These are phyloP conservation scores for Scytalidium lignicola DNA, from an alignment of 2,329 filamentous ascomycete species.

Conservation along the genomic window DNA sequence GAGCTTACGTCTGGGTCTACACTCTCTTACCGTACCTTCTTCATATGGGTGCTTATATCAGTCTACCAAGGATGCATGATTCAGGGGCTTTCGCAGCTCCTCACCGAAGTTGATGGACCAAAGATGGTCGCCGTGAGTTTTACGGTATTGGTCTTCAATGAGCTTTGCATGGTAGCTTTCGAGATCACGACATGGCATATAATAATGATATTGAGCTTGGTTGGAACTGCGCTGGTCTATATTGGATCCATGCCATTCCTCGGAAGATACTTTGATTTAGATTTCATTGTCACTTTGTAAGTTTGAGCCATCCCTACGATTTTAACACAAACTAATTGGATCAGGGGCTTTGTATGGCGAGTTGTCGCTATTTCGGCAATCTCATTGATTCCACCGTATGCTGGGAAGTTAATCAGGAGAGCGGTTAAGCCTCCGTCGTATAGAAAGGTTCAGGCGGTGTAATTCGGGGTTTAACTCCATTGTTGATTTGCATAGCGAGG, in stretches of 20 bases:
- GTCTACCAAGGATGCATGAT: constrained; percentile 95
- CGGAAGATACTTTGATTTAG: constrained; percentile 82
- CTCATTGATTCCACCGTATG: constrained; percentile 80
- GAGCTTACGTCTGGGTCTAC: constrained; percentile 87
- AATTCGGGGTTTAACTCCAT: background rate
- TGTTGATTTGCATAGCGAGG: background rate
- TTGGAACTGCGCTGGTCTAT: constrained; percentile 80
- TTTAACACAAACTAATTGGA: background rate
- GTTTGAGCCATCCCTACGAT: constrained; percentile 24
- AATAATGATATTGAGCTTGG: constrained; percentile 78
- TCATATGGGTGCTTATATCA: constrained; percentile 91
- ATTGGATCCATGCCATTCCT: constrained; percentile 80
- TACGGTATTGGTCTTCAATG: constrained; percentile 87
- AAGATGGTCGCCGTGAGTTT: constrained; percentile 88
- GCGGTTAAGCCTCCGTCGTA: constrained; percentile 90
- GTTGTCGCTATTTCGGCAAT: constrained; percentile 75
- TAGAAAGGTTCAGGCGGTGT: constrained; percentile 76
- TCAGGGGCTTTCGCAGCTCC: constrained; percentile 85
- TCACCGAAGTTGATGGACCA: constrained; percentile 69
- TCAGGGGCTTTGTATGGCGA: constrained; percentile 81
- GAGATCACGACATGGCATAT: constrained; percentile 97
- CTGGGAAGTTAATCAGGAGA: constrained; percentile 76
- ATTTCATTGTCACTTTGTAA: constrained; percentile 67
- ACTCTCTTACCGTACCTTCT: constrained; percentile 89
- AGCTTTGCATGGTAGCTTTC: constrained; percentile 94